Percentiles rank a stretch among this genome's conserved stretches.
Evolutionary conservation across 176 grass and related monocot genomes (phyloP).

Genomic region (Aegilops umbellulata): DNA sequence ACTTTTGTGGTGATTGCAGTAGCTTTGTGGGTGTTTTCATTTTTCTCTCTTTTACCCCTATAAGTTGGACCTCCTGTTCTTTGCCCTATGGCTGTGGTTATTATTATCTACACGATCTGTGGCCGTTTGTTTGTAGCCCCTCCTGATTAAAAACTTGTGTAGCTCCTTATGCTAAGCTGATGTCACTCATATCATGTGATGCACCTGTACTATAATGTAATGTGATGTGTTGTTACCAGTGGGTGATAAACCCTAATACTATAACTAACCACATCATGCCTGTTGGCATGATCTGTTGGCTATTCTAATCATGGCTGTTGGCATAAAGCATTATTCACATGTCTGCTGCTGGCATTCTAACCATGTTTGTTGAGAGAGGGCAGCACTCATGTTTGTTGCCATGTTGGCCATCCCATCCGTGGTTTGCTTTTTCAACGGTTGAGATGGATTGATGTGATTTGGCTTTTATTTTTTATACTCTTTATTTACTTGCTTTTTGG

Average conservation of each 20-base stretch:
- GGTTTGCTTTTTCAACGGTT: background rate
- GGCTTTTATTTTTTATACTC: background rate
- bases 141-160: conserved; percentile 30
- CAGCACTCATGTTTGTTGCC: background rate
- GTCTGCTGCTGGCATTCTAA: background rate
- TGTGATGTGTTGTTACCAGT: conserved; percentile 19
- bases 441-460: conserved; percentile 17
- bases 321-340: background rate
- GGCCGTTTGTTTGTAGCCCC: conserved; percentile 35
- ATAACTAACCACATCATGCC: conserved; percentile 6
- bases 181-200: conserved; percentile 6
- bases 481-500: background rate
- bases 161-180: conserved; percentile 11
- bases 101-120: conserved; percentile 42
- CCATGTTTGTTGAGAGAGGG: background rate
- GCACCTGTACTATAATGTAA: background rate
- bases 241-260: conserved; percentile 12
- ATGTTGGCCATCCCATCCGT: background rate
- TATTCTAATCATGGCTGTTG: conserved; percentile 23
- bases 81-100: conserved; percentile 37
- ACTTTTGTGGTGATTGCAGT: conserved; percentile 48
- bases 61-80: conserved; percentile 32
- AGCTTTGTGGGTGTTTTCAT: conserved; percentile 41
- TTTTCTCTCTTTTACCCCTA: background rate
- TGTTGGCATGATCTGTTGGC: conserved; percentile 7